A percentile compares a stretch with the other conserved stretches of the same genome.
Evolutionary conservation across 495 filamentous ascomycete genomes (phyloP).

Genomic region (Neurospora tetrasperma): DNA sequence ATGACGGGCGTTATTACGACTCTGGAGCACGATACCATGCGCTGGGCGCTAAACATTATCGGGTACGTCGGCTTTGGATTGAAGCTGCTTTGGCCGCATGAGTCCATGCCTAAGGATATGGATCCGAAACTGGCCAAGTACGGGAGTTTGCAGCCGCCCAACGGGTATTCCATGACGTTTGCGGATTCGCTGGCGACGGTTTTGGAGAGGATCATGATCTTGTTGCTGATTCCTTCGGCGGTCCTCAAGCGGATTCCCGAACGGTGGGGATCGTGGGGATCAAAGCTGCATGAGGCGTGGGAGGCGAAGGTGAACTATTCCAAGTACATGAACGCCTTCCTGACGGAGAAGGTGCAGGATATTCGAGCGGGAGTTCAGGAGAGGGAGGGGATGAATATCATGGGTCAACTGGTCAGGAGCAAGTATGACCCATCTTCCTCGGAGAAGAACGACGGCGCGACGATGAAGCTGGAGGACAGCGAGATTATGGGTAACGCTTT

Average conservation of each 20-base stretch:
- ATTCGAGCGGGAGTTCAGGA: conserved; percentile 32
- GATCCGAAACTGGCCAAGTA: conserved; percentile 34
- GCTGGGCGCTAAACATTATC: conserved; percentile 56
- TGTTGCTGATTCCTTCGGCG: conserved; percentile 41
- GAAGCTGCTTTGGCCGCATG: conserved; percentile 44
- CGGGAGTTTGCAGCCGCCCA: conserved; percentile 32
- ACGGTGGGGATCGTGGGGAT: not conserved
- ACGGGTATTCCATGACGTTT: conserved; percentile 51
- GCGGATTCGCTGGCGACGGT: conserved; percentile 40
- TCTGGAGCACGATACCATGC: conserved; percentile 50
- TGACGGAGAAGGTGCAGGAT: conserved; percentile 42
- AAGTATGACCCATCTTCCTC: conserved; percentile 24
- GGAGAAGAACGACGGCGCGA: conserved; percentile 3
- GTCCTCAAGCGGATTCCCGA: conserved; percentile 27
- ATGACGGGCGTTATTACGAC: conserved; percentile 33
- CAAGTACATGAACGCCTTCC: conserved; percentile 55
- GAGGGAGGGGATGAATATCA: conserved; percentile 51
- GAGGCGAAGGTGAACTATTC: conserved; percentile 49
- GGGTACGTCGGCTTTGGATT: conserved; percentile 57
- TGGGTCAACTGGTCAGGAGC: conserved; percentile 45
- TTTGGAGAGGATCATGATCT: conserved; percentile 43
- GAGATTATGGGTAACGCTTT: conserved; percentile 65
- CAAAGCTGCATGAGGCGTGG: conserved; percentile 22
- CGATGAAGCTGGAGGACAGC: conserved; percentile 32
- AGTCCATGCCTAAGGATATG: conserved; percentile 27